These are phyloP conservation scores for Paxillus ammoniavirescens DNA, from an alignment of 768 basidiomycete species.

Conservation along the genomic window DNA sequence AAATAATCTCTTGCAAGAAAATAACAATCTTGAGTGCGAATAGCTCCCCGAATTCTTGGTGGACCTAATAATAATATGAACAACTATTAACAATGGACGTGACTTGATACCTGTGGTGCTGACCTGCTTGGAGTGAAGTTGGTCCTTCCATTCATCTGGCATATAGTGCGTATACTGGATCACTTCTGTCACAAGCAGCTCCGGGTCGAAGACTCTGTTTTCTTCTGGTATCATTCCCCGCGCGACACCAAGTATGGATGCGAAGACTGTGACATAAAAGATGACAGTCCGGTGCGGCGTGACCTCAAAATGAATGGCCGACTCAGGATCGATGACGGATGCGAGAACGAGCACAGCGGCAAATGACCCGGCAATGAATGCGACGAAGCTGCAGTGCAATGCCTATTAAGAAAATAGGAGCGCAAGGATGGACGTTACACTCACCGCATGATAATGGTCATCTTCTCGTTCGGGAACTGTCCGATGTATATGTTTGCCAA, in stretches of 20 bases:
- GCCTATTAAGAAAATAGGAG: slow-evolving; percentile 1
- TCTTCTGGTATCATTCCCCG: slow-evolving; percentile 96
- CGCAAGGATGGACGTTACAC: slow-evolving; percentile 21
- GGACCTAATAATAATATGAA: slow-evolving; percentile 52
- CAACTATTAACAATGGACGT: not conserved
- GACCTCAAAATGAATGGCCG: slow-evolving; percentile 92
- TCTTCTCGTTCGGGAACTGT: slow-evolving; percentile 95
- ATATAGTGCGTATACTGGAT: slow-evolving; percentile 95
- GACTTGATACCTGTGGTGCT: slow-evolving; percentile 3
- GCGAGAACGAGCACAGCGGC: slow-evolving; percentile 92
- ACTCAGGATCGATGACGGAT: slow-evolving; percentile 90
- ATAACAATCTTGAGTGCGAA: slow-evolving; percentile 92
- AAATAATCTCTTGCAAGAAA: slow-evolving; percentile 85
- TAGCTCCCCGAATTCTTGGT: slow-evolving; percentile 86
- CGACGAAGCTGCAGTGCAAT: slow-evolving; percentile 67
- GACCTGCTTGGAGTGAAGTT: slow-evolving; percentile 87
- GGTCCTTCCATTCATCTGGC: slow-evolving; percentile 88
- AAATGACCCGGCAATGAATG: slow-evolving; percentile 95
- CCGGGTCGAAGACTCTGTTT: slow-evolving; percentile 91
- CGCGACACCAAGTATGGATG: slow-evolving; percentile 83
- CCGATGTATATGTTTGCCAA: slow-evolving; percentile 93
- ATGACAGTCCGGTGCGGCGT: slow-evolving; percentile 89
- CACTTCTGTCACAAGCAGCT: slow-evolving; percentile 88
- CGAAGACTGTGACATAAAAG: slow-evolving; percentile 90
- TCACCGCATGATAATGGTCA: slow-evolving; percentile 86